Conservation (phyloP, 805 yeast genomes). For the Grigorovia transvaalensis region DNA sequence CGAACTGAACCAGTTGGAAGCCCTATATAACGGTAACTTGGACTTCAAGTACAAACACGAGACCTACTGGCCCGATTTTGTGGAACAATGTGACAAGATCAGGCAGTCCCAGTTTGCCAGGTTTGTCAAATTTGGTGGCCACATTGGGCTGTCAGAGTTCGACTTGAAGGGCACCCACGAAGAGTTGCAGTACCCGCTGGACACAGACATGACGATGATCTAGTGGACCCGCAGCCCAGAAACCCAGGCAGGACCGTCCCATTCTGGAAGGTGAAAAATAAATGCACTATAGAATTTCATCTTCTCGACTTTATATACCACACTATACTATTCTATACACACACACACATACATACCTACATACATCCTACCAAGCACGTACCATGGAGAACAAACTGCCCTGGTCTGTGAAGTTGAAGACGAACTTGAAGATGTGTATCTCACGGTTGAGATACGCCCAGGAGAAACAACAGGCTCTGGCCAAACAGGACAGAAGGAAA, state of each 20-base stretch:
- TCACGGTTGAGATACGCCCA: constrained; percentile 62
- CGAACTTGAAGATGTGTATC: constrained; percentile 50
- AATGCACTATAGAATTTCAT: too few species aligned
- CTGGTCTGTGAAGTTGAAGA: constrained; percentile 19
- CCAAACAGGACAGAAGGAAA: constrained; percentile 62
- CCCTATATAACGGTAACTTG: constrained; percentile 36
- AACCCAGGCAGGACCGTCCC: too few species aligned
- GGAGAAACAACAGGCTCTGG: constrained; percentile 61
- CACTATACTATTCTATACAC: too few species aligned
- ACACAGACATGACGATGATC: constrained; percentile 5
- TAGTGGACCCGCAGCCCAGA: background rate
- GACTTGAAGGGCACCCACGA: constrained; percentile 35
- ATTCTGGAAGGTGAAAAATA: too few species aligned
- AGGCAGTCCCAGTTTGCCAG: constrained; percentile 31
- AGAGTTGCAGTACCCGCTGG: constrained; percentile 18
- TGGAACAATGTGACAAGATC: constrained; percentile 33
- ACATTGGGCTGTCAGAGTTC: constrained; percentile 45
- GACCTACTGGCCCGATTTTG: constrained; percentile 43
- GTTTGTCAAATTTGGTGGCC: constrained; percentile 33
- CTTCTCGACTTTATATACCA: background rate
- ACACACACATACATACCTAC: too few species aligned
- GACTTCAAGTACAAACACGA: constrained; percentile 46
- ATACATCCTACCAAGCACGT: too few species aligned
- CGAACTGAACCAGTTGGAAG: constrained; percentile 42
- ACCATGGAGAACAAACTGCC: background rate